These are phyloP conservation scores for Aspergillus terreus DNA, from an alignment of 2,329 filamentous ascomycete genomes.

Conservation along the genomic window DNA sequence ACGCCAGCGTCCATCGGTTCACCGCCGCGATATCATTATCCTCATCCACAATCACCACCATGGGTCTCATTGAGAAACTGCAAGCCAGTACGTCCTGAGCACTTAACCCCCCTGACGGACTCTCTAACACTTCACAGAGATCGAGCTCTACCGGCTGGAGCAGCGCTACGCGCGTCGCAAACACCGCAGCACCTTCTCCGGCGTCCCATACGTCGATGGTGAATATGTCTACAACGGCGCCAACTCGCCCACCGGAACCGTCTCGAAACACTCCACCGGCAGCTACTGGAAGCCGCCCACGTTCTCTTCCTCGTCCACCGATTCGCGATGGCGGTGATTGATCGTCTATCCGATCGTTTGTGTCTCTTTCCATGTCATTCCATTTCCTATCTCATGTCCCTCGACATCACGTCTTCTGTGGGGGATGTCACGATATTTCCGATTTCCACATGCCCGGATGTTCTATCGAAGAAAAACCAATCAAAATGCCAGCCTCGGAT, in stretches of 20 bases:
- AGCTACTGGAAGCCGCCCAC: conserved; percentile 28
- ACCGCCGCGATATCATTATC: neutral
- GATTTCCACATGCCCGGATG: conserved; percentile 5
- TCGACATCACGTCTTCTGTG: conserved; percentile 20
- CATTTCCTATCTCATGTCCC: conserved; percentile 13
- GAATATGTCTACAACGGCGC: conserved; percentile 67
- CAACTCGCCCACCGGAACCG: conserved; percentile 33
- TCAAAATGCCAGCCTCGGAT: conserved; percentile 7
- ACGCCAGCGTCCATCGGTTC: neutral
- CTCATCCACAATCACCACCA: conserved; percentile 23
- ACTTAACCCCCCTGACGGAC: neutral
- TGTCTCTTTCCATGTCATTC: neutral
- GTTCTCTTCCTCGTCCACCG: conserved; percentile 22
- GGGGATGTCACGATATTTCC: conserved; percentile 17
- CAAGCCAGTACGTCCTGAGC: conserved; percentile 44
- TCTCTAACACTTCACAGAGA: conserved; percentile 43
- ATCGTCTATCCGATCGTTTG: neutral
- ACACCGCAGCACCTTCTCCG: conserved; percentile 83
- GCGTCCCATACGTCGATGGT: conserved; percentile 88
- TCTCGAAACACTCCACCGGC: conserved; percentile 39
- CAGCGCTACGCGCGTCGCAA: conserved; percentile 91
- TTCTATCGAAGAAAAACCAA: too few relatives aligned
- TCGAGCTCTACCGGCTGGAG: conserved; percentile 92
- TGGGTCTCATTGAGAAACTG: conserved; percentile 50
- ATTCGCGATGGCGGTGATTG: conserved; percentile 27